Evolutionary conservation across 73 alveolate species (phyloP).

Genomic region (Paramecium octaurelia): DNA sequence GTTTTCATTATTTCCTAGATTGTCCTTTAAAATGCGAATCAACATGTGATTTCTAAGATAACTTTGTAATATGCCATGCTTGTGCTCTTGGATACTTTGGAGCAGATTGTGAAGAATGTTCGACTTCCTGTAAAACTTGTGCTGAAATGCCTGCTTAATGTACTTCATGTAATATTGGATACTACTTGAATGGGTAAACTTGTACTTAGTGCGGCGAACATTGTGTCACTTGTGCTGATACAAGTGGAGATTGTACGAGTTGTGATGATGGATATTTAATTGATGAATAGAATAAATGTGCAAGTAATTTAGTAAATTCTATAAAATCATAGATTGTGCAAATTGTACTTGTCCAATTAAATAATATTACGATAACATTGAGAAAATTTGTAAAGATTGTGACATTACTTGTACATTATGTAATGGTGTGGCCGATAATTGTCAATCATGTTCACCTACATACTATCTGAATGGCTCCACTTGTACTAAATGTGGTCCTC

Average conservation of each 20-base stretch:
- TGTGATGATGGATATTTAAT: neutral
- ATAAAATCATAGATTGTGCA: neutral
- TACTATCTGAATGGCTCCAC: neutral
- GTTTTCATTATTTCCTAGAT: neutral
- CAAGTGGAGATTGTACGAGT: neutral
- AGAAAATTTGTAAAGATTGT: neutral
- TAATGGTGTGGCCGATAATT: neutral
- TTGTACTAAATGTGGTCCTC: neutral
- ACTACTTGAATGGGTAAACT: neutral
- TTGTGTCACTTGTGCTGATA: neutral
- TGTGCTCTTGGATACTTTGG: neutral
- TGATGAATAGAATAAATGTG: neutral
- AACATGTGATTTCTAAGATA: neutral
- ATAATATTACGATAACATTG: neutral
- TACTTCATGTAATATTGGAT: neutral
- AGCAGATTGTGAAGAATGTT: neutral
- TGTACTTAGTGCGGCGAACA: neutral
- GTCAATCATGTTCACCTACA: neutral
- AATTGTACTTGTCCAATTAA: neutral
- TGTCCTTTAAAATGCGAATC: neutral
- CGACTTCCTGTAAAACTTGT: neutral
- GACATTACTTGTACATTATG: neutral
- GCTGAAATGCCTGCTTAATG: neutral
- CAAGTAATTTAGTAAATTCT: neutral
- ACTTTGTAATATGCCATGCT: neutral